Evolutionary conservation across 2,329 filamentous ascomycete species (phyloP).

Genomic region (Cladophialophora yegresii): DNA sequence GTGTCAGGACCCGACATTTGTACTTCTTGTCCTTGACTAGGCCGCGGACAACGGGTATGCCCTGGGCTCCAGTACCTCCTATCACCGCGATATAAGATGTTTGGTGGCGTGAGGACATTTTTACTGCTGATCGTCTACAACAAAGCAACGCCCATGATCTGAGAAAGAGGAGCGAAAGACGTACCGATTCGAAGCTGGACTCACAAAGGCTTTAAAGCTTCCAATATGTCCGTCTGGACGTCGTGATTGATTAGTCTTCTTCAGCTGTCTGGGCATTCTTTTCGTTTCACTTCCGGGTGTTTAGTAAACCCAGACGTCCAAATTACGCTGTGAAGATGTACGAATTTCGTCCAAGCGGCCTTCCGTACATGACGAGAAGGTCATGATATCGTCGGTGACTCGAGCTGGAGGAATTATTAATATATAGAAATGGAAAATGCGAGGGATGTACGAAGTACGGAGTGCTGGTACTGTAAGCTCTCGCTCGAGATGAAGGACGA

Average conservation of each 20-base stretch:
- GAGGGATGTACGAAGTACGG: background rate
- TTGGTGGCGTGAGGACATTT: constrained; percentile 27
- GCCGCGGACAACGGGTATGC: constrained; percentile 51
- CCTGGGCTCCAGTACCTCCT: constrained; percentile 57
- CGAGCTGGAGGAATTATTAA: background rate
- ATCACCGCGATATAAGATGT: constrained; percentile 42
- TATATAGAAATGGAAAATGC: background rate
- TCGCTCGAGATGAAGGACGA: background rate
- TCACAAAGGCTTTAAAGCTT: constrained; percentile 4
- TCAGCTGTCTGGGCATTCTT: background rate
- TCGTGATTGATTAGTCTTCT: constrained; percentile 19
- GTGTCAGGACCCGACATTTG: constrained; percentile 52
- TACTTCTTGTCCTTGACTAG: constrained; percentile 46
- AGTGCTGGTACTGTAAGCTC: too few species aligned
- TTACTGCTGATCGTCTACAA: constrained; percentile 3
- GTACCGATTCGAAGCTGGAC: background rate
- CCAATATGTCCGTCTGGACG: background rate
- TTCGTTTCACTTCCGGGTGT: background rate
- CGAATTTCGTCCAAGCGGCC: background rate
- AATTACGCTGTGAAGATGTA: background rate
- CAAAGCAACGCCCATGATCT: background rate
- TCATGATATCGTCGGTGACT: background rate
- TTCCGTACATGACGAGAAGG: background rate
- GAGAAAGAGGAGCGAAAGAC: background rate
- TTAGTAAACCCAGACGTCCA: constrained; percentile 3